A percentile compares a stretch with the other conserved stretches of the same genome.
Conservation (phyloP, 176 grass and related monocot genomes). For the Thalia dealbata region DNA sequence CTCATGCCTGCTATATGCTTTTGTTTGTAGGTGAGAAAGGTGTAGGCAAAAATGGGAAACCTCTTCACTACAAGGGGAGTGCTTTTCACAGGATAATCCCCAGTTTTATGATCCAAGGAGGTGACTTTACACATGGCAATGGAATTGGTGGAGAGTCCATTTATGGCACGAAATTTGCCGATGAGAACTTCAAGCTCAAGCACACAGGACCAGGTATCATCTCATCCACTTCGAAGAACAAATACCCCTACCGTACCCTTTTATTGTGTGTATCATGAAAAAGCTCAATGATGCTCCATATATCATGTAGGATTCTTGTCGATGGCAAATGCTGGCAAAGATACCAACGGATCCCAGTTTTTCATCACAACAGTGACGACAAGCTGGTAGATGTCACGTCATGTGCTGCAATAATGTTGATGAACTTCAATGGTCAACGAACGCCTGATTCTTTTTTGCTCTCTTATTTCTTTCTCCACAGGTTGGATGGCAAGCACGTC, state of each 20-base stretch:
- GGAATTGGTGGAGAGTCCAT: conserved; percentile 96
- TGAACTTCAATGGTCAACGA: neutral
- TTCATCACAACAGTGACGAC: conserved; percentile 98
- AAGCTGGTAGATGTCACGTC: conserved; percentile 46
- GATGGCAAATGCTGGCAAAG: conserved; percentile 88
- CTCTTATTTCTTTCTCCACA: conserved; percentile 15
- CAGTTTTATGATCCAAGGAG: conserved; percentile 98
- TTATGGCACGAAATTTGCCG: conserved; percentile 71
- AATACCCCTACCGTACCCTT: neutral
- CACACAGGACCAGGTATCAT: conserved; percentile 85
- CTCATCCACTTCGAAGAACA: neutral
- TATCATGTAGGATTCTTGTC: conserved; percentile 51
- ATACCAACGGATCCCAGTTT: conserved; percentile 95
- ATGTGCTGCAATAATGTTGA: neutral
- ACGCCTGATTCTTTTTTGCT: neutral
- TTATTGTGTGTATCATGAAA: neutral
- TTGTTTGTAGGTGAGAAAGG: conserved; percentile 81
- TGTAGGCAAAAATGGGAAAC: conserved; percentile 66
- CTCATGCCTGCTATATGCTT: conserved; percentile 1
- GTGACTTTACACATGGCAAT: conserved; percentile 90
- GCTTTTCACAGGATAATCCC: conserved; percentile 91
- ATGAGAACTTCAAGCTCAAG: conserved; percentile 98
- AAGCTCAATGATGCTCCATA: neutral
- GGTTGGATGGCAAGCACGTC: conserved; percentile 95
- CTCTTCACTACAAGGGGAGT: conserved; percentile 93